phyloP scores from a whole-genome alignment of 2,329 filamentous ascomycete genomes.

The Pseudocercospora vitis region DNA sequence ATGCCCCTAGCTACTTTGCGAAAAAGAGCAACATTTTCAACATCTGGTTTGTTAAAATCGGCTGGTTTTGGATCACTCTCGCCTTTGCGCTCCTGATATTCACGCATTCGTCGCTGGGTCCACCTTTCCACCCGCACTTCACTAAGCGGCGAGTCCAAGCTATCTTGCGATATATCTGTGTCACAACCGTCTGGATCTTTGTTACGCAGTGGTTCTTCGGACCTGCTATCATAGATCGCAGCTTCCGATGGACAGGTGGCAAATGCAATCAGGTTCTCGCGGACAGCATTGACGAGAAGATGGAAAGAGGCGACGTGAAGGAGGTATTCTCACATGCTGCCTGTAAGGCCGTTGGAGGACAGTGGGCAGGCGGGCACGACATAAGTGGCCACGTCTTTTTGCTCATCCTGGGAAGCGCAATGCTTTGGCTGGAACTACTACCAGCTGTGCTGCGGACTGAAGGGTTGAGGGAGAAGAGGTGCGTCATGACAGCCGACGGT shows the following conservation, averaged over 20 bases:
- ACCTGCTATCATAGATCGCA: constrained; percentile 81
- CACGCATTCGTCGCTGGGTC: constrained; percentile 62
- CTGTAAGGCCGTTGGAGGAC: constrained; percentile 78
- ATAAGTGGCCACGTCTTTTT: constrained; percentile 95
- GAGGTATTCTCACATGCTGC: constrained; percentile 69
- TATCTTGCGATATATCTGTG: constrained; percentile 64
- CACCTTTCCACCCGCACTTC: constrained; percentile 42
- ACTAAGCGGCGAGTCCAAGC: constrained; percentile 58
- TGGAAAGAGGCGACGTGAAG: constrained; percentile 44
- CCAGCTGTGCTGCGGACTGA: constrained; percentile 54
- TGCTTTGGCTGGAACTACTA: constrained; percentile 79
- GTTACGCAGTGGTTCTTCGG: constrained; percentile 98
- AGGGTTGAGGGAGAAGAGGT: constrained; percentile 60
- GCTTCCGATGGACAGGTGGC: constrained; percentile 85
- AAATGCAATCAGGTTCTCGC: constrained; percentile 64
- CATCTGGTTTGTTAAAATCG: constrained; percentile 86
- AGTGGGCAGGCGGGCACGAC: constrained; percentile 92
- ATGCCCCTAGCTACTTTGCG: constrained; percentile 83
- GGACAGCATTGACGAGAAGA: constrained; percentile 45
- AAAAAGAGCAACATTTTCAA: constrained; percentile 94
- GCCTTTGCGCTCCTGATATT: constrained; percentile 70
- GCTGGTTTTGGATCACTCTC: constrained; percentile 86
- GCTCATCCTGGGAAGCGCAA: constrained; percentile 77
- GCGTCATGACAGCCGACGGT: constrained; percentile 66
- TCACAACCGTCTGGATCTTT: constrained; percentile 78